phyloP scores from a whole-genome alignment of 164 flowering plant species.

The Umbilicus rupestris region DNA sequence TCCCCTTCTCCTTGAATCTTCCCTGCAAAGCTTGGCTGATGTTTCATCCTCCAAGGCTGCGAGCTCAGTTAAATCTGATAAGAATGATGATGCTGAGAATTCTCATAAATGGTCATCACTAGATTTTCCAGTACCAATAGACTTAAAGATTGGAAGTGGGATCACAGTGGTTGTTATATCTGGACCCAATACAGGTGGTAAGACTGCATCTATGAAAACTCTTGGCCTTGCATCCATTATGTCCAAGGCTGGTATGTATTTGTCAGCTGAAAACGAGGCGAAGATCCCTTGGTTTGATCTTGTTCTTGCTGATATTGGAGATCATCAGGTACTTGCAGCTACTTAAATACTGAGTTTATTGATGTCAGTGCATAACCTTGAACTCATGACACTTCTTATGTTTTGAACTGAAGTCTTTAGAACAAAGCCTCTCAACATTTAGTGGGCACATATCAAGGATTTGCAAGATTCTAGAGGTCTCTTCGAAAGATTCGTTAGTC shows the following conservation, averaged over 20 bases:
- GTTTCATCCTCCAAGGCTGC: constrained; percentile 13
- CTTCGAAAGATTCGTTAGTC: constrained; percentile 70
- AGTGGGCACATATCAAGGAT: constrained; percentile 85
- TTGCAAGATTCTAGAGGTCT: constrained; percentile 59
- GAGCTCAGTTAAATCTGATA: constrained; percentile 14
- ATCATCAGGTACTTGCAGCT: constrained; percentile 70
- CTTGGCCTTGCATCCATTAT: constrained; percentile 78
- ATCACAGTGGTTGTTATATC: constrained; percentile 79
- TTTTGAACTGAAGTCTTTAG: constrained; percentile 68
- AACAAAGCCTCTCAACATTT: constrained; percentile 89
- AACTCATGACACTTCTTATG: constrained; percentile 27
- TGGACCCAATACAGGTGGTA: constrained; percentile 96
- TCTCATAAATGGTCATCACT: constrained; percentile 12
- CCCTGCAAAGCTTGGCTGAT: constrained; percentile 27
- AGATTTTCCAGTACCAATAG: constrained; percentile 66
- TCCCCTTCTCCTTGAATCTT: constrained; percentile 66
- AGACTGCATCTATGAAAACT: constrained; percentile 96
- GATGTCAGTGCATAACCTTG: constrained; percentile 16
- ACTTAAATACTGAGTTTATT: constrained; percentile 13
- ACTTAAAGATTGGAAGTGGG: constrained; percentile 46
- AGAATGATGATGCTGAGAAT: constrained; percentile 12
- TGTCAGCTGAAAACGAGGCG: constrained; percentile 61
- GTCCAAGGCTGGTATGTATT: constrained; percentile 90
- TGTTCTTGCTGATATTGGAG: constrained; percentile 90
- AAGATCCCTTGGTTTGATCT: constrained; percentile 89